Evolutionary conservation across 768 basidiomycete species (phyloP), one percentile per base, ranked within the genome.

Genomic region (Lactarius akahatsu): DNA sequence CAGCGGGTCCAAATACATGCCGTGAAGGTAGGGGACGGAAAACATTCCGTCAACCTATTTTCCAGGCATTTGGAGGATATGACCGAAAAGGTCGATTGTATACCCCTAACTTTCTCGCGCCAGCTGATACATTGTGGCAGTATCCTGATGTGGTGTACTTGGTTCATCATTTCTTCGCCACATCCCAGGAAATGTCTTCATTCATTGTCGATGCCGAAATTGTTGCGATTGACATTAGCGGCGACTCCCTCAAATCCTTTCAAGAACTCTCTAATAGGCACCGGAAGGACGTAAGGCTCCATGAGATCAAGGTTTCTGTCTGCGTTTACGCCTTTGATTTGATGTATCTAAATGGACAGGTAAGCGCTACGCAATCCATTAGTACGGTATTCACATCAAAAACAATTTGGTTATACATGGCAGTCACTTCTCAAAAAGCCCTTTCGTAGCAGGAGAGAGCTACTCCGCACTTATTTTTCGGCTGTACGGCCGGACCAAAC

Each of bases 61-160:
- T 92, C 91, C 66, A 86, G 94, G 62, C 92, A 94, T 79, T 79
- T 96, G 38, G 93, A 96, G 77, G 88, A 94, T 72, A 95, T 95
- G 94, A 94, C 92, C 1, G 85, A 86, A 66, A 95, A 96, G 81
- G 90, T 85, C 73, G 69, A 73, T 58, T 43, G 38, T 23, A 60
- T 45, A 58, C 45, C 52, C 45, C 67, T 65, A 57, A 64, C 63
- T 26, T 47, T 64, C n/a, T 59, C 38, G 56, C 58, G 18, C 65
- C 67, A 52, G 63, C 64, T 52, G 50, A 69, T 60, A 61, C 60
- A 30, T 58, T 47, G 20, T 65, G 47, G 26, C 69, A 92, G 91
- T 96, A 96, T 75, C 93, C 94, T 8, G 93, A 96, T 76, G 82
- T 94, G 57, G 80, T 86, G 66, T 78, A 78, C 28, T 78, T 93